A percentile compares a stretch with the other conserved stretches of the same genome.
Evolutionary conservation across 192 early-diverging fungal genomes (phyloP).

Genomic region (Hyaloraphidium curvatum): DNA sequence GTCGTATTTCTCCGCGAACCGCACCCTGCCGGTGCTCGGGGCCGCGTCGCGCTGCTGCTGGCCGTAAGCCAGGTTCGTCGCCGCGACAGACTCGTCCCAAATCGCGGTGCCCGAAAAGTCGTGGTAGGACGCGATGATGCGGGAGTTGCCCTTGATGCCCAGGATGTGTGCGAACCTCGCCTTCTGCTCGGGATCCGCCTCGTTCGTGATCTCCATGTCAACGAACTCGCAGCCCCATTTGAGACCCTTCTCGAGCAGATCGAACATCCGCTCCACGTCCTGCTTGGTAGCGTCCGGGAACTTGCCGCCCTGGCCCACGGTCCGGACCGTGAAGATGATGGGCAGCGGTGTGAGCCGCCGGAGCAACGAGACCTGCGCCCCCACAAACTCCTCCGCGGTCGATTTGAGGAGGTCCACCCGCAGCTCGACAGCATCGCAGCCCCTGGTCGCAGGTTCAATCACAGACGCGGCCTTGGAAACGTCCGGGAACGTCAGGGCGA

Average conservation of each 20-base stretch:
- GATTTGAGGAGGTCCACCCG: slow-evolving; percentile 67
- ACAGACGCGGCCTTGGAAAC: slow-evolving; percentile 27
- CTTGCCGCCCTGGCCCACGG: slow-evolving; percentile 65
- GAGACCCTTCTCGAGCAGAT: slow-evolving; percentile 42
- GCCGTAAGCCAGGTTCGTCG: neutral
- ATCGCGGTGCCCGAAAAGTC: slow-evolving; percentile 42
- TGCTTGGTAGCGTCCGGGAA: slow-evolving; percentile 51
- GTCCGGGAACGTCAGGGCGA: slow-evolving; percentile 43
- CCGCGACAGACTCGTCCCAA: slow-evolving; percentile 24
- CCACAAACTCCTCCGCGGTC: slow-evolving; percentile 41
- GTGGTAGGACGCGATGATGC: slow-evolving; percentile 78
- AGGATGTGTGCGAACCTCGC: slow-evolving; percentile 21
- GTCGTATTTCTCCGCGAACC: slow-evolving; percentile 3
- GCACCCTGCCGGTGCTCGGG: neutral
- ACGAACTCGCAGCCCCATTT: slow-evolving; percentile 88
- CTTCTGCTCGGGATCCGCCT: slow-evolving; percentile 12
- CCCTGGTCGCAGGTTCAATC: slow-evolving; percentile 36
- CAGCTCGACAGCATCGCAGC: slow-evolving; percentile 77
- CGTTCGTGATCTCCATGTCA: slow-evolving; percentile 51
- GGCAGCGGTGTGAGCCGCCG: slow-evolving; percentile 50
- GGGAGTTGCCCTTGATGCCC: slow-evolving; percentile 29
- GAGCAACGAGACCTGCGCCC: slow-evolving; percentile 56
- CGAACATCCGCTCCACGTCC: slow-evolving; percentile 35
- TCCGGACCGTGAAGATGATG: slow-evolving; percentile 85
- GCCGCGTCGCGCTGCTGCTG: neutral